Percentiles rank a stretch among this genome's conserved stretches.
Conservation (phyloP, 306 rosid genomes). For the Cyamopsis tetragonoloba region DNA sequence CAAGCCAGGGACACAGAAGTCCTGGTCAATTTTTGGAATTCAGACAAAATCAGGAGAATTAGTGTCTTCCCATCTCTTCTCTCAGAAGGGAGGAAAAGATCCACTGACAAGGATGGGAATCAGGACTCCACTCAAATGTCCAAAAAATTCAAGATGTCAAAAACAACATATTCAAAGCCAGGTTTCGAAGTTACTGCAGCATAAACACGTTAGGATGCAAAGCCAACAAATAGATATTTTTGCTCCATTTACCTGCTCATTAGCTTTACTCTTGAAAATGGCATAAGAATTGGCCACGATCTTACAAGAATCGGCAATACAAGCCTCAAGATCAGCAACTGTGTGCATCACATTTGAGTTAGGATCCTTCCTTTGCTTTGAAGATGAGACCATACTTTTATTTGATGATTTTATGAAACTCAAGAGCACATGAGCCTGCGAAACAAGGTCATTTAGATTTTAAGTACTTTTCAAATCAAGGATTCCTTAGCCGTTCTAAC, state of each 20-base stretch:
- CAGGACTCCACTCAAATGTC: not conserved
- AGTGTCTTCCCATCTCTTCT: not conserved
- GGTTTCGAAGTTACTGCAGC: not conserved
- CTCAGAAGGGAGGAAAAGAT: not conserved
- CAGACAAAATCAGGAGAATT: not conserved
- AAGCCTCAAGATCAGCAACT: constrained; percentile 53
- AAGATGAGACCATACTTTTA: constrained; percentile 29
- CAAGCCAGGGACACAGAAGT: not conserved
- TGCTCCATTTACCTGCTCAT: constrained; percentile 68
- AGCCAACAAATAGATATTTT: not conserved
- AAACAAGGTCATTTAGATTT: constrained; percentile 25
- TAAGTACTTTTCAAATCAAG: constrained; percentile 9
- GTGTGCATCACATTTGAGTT: constrained; percentile 34
- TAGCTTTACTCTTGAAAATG: constrained; percentile 73
- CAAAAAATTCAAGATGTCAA: constrained; percentile 13
- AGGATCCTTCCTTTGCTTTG: constrained; percentile 36
- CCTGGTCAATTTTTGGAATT: not conserved
- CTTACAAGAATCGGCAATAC: constrained; percentile 72
- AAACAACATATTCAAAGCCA: not conserved
- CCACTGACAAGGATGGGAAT: not conserved
- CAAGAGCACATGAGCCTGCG: constrained; percentile 90
- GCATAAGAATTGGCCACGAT: constrained; percentile 66
- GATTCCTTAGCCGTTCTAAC: not conserved
- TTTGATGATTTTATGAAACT: constrained; percentile 57
- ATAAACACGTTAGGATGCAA: not conserved